Conservation (phyloP, 352 stramenopile species). For the Pythium chondricola region DNA sequence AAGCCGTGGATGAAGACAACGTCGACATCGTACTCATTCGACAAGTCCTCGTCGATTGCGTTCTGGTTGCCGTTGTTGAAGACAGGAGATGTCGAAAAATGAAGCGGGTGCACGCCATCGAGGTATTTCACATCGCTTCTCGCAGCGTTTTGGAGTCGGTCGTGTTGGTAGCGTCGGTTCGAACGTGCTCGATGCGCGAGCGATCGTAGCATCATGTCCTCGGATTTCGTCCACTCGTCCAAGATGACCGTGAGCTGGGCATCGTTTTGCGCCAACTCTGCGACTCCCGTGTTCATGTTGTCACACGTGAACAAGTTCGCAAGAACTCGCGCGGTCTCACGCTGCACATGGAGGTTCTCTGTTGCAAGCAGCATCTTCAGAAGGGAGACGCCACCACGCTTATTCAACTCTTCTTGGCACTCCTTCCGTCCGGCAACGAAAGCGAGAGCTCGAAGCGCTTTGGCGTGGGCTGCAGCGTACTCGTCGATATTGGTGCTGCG, state of each 20-base stretch:
- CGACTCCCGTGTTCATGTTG: slow-evolving; percentile 29
- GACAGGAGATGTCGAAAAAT: slow-evolving; percentile 31
- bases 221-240: slow-evolving; percentile 35
- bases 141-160: slow-evolving; percentile 16
- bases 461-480: slow-evolving; percentile 48
- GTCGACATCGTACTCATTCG: slow-evolving; percentile 55
- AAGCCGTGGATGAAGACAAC: slow-evolving; percentile 81
- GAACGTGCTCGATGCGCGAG: slow-evolving; percentile 49
- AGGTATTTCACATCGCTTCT: slow-evolving; percentile 46
- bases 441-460: slow-evolving; percentile 48
- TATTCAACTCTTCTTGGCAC: slow-evolving; percentile 49
- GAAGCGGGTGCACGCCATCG: slow-evolving; percentile 64
- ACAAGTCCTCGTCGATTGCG: slow-evolving; percentile 7
- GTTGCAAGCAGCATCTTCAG: slow-evolving; percentile 45
- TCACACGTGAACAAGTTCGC: slow-evolving; percentile 63
- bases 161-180: slow-evolving; percentile 48
- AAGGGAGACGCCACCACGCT: slow-evolving; percentile 43
- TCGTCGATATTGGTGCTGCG: slow-evolving; percentile 16
- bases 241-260: slow-evolving; percentile 31
- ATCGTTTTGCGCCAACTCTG: slow-evolving; percentile 31
- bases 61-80: slow-evolving; percentile 13
- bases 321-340: slow-evolving; percentile 51
- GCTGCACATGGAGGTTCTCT: slow-evolving; percentile 36
- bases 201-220: slow-evolving; percentile 41
- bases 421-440: slow-evolving; percentile 49